Base-by-base conservation (phyloP, 768 basidiomycete species). In the Agaricus subrufescens region DNA sequence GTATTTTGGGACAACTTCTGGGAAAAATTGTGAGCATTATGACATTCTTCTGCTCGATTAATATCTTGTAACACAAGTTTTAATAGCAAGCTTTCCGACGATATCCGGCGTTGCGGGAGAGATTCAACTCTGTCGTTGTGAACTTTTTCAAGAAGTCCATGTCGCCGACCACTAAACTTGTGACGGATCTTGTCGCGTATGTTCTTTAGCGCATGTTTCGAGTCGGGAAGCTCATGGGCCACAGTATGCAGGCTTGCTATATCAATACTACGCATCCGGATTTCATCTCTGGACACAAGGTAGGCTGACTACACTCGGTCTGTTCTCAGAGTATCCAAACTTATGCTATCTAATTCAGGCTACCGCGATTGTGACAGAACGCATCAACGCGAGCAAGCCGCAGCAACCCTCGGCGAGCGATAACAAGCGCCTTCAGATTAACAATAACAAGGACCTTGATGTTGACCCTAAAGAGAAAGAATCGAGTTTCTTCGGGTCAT, bases 261-360 rank as follows among this genome's bases (percentile, higher is more conserved):
- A 89, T 99, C 65, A 99, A 99, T 75, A 98, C 97, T 12, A 98
- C 96, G 1, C 97, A 99, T 68, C 97, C 97, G 1, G 97, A 99
- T 73, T 98, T 99, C 75, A 83, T 99, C 67, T 91, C 86, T 59
- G 97, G 97, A 25, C 96, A 99, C 75, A 94, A 89, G 74, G 89
- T 80, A 53, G 39, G 65, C 64, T 26, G 10, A 19, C 23, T 15
- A 25, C 34, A 34, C 34, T 53, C 40, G 29, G 25, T 56, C 55
- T 27, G 46, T 25, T 11, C 44, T 46, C 15, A 23, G 14, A 7
- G 19, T 3, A 42, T 8, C 38, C 39, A 34, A 45, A 4, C 25
- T 43, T 42, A 58, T n/a, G 37, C n/a, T 55, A 42, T 43, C 50
- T 38, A 58, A 52, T 50, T 5, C 60, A 90, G 88, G 97, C 97